Base-by-base conservation (phyloP, 768 basidiomycete genomes). In the Leccinellum luteum region DNA sequence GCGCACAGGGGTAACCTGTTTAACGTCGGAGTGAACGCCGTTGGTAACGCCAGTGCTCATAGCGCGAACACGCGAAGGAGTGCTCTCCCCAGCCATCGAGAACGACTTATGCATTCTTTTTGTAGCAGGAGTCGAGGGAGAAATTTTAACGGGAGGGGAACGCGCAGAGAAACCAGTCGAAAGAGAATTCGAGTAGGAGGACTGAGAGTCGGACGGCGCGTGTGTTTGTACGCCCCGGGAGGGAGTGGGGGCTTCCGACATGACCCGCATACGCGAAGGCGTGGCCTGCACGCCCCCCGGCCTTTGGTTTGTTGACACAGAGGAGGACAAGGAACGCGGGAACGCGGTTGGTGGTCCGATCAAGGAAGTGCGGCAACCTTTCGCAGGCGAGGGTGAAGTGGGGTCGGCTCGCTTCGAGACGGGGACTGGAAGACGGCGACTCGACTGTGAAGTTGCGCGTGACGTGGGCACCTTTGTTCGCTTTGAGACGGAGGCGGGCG, bases 191-290 rank as follows among this genome's bases (percentile, higher is more conserved):
- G 61, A 68, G 54, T 57, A 25, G 4, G 25, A 59, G 43, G 64
- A 73, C 56, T 62, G 73, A 17, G 56, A 64, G 15, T 47, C 53
- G 7, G 68, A 66, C 14, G 60, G 25, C 56, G 53, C 60, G 56
- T 69, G 68, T 50, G 57, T 51, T 48, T 54, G 59, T 62, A 66
- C 70, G 8, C 45, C 69, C 63, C 51, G 69, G 30, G 57, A 70
- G 23, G 55, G 64, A 61, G 66, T 63, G 62, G 58, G 35, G 71
- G 74, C 28, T 76, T 78, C 75, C 9, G 82, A 83, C 60, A 74
- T 68, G 55, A 83, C 76, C 34, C 80, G 75, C 53, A 75, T 66
- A 52, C 75, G 75, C 57, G 75, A 69, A 23, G 74, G 72, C 71
- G 73, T 67, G 57, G 70, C 74, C 48, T 68, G 66, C 53, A 75